phyloP scores from a whole-genome alignment of 108 stramenopile species.

The Seminavis robusta region DNA sequence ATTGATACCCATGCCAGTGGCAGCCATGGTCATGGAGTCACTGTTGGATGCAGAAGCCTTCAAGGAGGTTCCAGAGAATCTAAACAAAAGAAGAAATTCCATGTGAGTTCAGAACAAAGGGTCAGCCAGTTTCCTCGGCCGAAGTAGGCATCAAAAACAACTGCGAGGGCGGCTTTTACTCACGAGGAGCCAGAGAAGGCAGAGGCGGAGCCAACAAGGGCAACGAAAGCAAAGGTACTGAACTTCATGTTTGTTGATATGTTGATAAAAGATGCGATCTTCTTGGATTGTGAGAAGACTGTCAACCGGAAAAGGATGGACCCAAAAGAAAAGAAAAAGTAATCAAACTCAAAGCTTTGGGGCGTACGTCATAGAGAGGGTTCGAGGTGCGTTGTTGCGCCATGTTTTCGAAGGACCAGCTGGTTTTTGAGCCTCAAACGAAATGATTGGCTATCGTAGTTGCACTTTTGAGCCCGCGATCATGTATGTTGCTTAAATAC shows the following conservation, averaged over 20 bases:
- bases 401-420: too few species aligned
- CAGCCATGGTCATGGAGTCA: slow-evolving; percentile 81
- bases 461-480: too few species aligned
- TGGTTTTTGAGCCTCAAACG: too few species aligned
- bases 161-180: slow-evolving; percentile 12
- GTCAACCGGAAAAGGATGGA: background rate
- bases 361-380: too few species aligned
- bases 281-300: slow-evolving; percentile 2
- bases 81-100: slow-evolving; percentile 6
- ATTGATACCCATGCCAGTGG: slow-evolving; percentile 93
- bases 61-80: slow-evolving; percentile 78
- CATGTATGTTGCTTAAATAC: too few species aligned
- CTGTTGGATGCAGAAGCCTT: slow-evolving; percentile 66
- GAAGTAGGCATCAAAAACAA: background rate
- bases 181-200: slow-evolving; percentile 69
- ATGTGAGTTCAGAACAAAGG: background rate
- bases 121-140: background rate
- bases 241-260: slow-evolving; percentile 70
- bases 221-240: slow-evolving; percentile 62
- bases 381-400: too few species aligned
- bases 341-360: too few species aligned
- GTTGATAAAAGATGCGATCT: slow-evolving; percentile 5
- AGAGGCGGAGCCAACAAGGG: slow-evolving; percentile 70
- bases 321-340: too few species aligned
- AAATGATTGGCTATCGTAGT: too few species aligned